phyloP scores from a whole-genome alignment of 768 basidiomycete genomes.

The Suillus variegatus region DNA sequence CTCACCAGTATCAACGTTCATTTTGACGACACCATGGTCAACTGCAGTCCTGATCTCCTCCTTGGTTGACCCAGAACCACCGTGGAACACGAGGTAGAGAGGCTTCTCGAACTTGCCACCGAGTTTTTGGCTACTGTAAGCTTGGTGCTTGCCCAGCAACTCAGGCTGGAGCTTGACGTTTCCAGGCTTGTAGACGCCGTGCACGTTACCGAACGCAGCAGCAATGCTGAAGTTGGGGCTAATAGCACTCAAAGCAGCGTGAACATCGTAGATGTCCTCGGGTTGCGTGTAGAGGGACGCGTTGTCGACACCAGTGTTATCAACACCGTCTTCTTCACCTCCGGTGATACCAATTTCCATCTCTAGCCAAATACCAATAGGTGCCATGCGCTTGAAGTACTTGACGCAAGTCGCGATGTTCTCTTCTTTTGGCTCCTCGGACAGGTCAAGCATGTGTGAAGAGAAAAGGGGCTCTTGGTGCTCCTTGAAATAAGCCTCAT shows the following conservation, averaged over 20 bases:
- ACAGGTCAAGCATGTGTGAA: constrained; percentile 99
- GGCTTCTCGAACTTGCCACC: constrained; percentile 69
- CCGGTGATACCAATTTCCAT: constrained; percentile 99
- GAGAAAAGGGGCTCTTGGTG: constrained; percentile 90
- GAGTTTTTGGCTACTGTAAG: constrained; percentile 67
- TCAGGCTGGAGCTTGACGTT: constrained; percentile 94
- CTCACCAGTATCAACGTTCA: constrained; percentile 93
- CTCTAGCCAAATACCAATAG: constrained; percentile 94
- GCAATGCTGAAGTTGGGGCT: constrained; percentile 96
- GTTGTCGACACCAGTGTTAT: constrained; percentile 97
- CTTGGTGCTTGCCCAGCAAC: constrained; percentile 90
- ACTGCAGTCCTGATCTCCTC: constrained; percentile 95
- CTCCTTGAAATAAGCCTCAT: constrained; percentile 89
- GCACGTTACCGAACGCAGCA: constrained; percentile 98
- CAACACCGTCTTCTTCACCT: constrained; percentile 99
- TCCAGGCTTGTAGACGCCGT: constrained; percentile 99
- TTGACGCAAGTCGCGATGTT: constrained; percentile 93
- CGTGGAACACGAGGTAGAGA: constrained; percentile 99
- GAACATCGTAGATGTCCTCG: constrained; percentile 91
- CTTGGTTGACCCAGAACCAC: constrained; percentile 96
- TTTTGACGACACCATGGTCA: constrained; percentile 92
- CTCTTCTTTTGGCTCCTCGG: constrained; percentile 87
- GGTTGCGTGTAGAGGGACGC: constrained; percentile 95
- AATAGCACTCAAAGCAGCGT: constrained; percentile 80
- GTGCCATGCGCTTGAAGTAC: constrained; percentile 95